A percentile compares a stretch with the other conserved stretches of the same genome.
phyloP scores from a whole-genome alignment of 2,329 filamentous ascomycete genomes.

The Colletotrichum agaves region DNA sequence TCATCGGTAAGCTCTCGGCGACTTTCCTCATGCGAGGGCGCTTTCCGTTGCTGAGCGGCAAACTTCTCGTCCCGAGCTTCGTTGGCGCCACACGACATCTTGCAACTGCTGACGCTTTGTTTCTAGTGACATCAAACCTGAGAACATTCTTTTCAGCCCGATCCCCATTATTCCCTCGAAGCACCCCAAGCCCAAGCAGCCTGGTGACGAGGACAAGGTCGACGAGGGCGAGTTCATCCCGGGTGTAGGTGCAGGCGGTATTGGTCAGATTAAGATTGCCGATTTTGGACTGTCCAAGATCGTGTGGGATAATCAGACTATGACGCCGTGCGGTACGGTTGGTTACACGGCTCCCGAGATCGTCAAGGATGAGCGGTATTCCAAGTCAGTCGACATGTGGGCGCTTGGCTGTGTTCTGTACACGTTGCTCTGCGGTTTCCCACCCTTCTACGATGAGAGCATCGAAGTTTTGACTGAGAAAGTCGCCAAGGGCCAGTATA shows the following conservation, averaged over 20 bases:
- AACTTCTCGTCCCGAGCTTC: background rate
- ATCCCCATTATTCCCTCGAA: conserved; percentile 84
- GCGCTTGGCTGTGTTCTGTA: conserved; percentile 96
- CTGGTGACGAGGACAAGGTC: conserved; percentile 95
- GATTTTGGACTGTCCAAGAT: conserved; percentile 98
- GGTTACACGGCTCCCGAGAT: conserved; percentile 99
- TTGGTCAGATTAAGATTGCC: conserved; percentile 95
- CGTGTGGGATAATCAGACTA: conserved; percentile 97
- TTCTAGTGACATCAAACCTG: conserved; percentile 93
- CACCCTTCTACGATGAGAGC: conserved; percentile 98
- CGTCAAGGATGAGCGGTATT: conserved; percentile 98
- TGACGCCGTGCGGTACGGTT: conserved; percentile 99
- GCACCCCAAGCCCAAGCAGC: conserved; percentile 80
- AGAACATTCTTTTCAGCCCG: conserved; percentile 94
- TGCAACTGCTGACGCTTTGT: background rate
- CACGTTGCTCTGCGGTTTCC: conserved; percentile 96
- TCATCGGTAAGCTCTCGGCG: conserved; percentile 78
- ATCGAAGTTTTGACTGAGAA: conserved; percentile 98
- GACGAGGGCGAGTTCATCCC: conserved; percentile 94
- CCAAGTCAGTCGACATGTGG: conserved; percentile 99
- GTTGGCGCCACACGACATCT: conserved; percentile 44
- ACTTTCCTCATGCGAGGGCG: too few relatives aligned
- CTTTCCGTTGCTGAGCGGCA: background rate
- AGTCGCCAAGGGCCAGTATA: conserved; percentile 95
- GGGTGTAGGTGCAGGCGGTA: conserved; percentile 86